Conservation (phyloP, 352 stramenopile species). For the Pythium pyrilobum region DNA sequence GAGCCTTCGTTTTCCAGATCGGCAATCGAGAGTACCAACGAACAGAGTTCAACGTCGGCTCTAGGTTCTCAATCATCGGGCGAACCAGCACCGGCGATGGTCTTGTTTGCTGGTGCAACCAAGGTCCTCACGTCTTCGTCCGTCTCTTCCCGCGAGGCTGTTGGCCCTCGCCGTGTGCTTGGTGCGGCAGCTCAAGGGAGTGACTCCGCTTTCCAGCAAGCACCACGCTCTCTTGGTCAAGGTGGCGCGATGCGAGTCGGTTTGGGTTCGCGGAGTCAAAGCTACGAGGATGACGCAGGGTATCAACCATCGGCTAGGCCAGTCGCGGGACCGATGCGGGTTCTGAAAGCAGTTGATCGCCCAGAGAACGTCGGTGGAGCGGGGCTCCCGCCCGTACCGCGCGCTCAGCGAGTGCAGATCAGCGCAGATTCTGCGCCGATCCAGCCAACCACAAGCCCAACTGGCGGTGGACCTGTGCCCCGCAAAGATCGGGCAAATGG, state of each 20-base stretch:
- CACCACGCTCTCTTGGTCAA: conserved; percentile 9
- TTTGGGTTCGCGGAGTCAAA: not conserved
- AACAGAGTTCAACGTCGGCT: not conserved
- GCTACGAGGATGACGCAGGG: conserved; percentile 3
- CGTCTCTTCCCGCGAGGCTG: not conserved
- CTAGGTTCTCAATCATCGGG: too few relatives aligned
- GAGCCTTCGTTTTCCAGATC: conserved; percentile 4
- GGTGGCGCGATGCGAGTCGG: conserved; percentile 14
- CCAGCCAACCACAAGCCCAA: not conserved
- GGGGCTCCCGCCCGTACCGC: conserved; percentile 1
- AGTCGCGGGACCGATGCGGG: conserved; percentile 9
- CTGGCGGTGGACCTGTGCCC: conserved; percentile 6
- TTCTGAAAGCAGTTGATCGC: conserved; percentile 16
- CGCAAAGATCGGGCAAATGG: conserved; percentile 18
- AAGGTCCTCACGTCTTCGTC: conserved; percentile 4
- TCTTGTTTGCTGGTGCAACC: not conserved
- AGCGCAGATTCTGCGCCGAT: not conserved
- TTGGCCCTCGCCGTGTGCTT: conserved; percentile 15
- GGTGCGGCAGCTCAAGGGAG: not conserved
- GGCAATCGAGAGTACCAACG: not conserved
- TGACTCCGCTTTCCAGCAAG: conserved; percentile 1
- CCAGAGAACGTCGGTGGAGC: not conserved
- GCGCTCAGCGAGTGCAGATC: conserved; percentile 19
- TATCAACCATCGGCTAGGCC: not conserved
- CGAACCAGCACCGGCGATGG: not conserved